phyloP scores from a whole-genome alignment of 2,329 filamentous ascomycete genomes.

The Neonectria hederae region DNA sequence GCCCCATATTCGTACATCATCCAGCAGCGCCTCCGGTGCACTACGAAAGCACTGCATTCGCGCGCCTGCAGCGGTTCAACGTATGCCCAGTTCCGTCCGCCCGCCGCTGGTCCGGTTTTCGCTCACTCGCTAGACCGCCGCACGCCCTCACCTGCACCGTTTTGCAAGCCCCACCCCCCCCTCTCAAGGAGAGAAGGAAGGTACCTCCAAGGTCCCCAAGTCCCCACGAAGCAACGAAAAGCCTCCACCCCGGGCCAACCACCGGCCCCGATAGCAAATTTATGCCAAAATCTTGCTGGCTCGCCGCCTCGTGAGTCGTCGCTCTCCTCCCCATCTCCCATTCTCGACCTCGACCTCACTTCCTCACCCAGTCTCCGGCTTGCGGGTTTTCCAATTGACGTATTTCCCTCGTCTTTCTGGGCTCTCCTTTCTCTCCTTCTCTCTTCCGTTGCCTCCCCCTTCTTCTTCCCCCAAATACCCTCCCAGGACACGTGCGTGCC shows the following conservation, averaged over 20 bases:
- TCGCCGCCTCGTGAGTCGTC: conserved; percentile 17
- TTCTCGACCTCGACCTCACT: conserved; percentile 13
- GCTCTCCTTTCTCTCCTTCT: conserved; percentile 17
- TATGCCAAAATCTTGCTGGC: conserved; percentile 42
- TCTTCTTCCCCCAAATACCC: conserved; percentile 1
- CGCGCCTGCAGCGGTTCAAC: conserved; percentile 36
- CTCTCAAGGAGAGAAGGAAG: neutral
- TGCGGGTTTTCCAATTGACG: conserved; percentile 42
- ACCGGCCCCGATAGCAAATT: conserved; percentile 43
- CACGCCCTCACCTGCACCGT: conserved; percentile 1
- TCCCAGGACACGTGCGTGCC: conserved; percentile 1
- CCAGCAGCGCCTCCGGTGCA: too few relatives aligned
- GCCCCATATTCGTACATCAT: too few relatives aligned
- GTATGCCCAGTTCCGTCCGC: conserved; percentile 27
- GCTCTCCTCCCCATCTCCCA: conserved; percentile 19
- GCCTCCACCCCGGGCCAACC: conserved; percentile 40
- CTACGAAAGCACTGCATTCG: neutral
- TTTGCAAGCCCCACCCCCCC: conserved; percentile 1
- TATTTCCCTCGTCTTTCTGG: conserved; percentile 35
- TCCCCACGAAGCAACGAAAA: neutral
- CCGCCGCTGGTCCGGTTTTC: conserved; percentile 39
- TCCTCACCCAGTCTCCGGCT: conserved; percentile 6
- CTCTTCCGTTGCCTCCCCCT: conserved; percentile 19
- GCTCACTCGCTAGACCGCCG: conserved; percentile 29
- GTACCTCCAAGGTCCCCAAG: conserved; percentile 17